These are phyloP conservation scores for Trypanosomatidae sp. DNA, from an alignment of 208 protist species.

Conservation along the genomic window DNA sequence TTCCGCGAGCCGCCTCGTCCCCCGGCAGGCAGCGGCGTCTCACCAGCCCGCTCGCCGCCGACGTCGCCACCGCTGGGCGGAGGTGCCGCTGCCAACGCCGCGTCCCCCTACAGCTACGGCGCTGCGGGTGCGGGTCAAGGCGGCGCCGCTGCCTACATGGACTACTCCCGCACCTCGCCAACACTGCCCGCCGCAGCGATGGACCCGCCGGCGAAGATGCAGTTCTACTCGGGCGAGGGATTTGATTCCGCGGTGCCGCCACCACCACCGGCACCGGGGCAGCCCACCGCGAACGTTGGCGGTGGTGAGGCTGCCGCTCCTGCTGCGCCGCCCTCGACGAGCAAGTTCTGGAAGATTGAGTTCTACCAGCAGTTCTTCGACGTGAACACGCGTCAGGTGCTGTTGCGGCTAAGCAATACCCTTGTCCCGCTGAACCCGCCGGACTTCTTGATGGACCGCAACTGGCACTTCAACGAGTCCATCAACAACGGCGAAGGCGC, in stretches of 20 bases:
- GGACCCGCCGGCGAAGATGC: too few relatives aligned
- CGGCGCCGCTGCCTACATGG: too few relatives aligned
- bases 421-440: conserved; percentile 71
- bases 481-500: neutral
- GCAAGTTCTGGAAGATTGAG: conserved; percentile 77
- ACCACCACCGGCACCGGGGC: neutral
- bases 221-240: conserved; percentile 15
- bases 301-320: neutral
- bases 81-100: neutral
- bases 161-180: too few relatives aligned
- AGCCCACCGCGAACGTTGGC: conserved; percentile 4
- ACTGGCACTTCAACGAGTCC: conserved; percentile 59
- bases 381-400: conserved; percentile 80
- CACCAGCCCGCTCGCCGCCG: neutral
- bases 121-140: too few relatives aligned
- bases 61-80: conserved; percentile 5
- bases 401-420: conserved; percentile 71
- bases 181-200: too few relatives aligned
- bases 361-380: conserved; percentile 94
- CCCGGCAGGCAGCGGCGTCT: conserved; percentile 52
- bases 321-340: conserved; percentile 20
- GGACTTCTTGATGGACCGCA: conserved; percentile 79
- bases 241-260: neutral
- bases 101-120: conserved; percentile 10
- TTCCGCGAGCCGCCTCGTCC: too few relatives aligned